Base-by-base conservation (phyloP, 192 early-diverging fungal species). In the Coemansia sp. region DNA sequence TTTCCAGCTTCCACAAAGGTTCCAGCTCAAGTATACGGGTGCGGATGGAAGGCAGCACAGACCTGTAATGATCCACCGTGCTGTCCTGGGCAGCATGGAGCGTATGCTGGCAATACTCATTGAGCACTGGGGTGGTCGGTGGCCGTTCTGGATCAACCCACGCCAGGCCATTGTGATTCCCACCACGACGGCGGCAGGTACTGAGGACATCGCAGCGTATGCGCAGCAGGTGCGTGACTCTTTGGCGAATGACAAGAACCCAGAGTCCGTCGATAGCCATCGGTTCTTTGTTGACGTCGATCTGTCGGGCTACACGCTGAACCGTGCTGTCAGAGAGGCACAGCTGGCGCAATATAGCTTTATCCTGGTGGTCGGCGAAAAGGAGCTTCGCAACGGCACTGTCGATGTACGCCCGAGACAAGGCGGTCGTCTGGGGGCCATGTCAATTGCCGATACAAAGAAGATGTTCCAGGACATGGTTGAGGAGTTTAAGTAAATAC, bases 91-190 rank as follows among this genome's bases (percentile, higher is more conserved):
- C 4, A 86, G 83, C 33, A 80, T 97, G 39, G 95, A 97, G 79
- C 78, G 95, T 1, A 94, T 95, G 87, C 77, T 97, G 77, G 95
- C 89, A n/a, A 90, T 97, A 30, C 62, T 97, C 45, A 91, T 86
- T 50, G 95, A 97, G 65, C 89, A 97, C 67, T 91, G 87, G 50
- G 84, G 72, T 11, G 95, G 95, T 17, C 81, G 79, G 48, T 95
- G 91, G 92, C 95, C 93, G 18, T 93, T 97, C 76, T 97, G 95
- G 95, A 61, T 95, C 8, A 89, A 81, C 38, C 94, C 94, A 3
- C 73, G 92, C 10, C 94, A 97, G 56, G 91, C 87, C 1, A 80
- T 94, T 18, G 83, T 97, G 8, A 80, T 94, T 43, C 89, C 95
- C 6, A 62, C 59, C 0, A 59, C 71, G 3, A 48, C 60, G 0